These are phyloP conservation scores for Sedum album DNA, from an alignment of 164 flowering plant species.

Conservation along the genomic window DNA sequence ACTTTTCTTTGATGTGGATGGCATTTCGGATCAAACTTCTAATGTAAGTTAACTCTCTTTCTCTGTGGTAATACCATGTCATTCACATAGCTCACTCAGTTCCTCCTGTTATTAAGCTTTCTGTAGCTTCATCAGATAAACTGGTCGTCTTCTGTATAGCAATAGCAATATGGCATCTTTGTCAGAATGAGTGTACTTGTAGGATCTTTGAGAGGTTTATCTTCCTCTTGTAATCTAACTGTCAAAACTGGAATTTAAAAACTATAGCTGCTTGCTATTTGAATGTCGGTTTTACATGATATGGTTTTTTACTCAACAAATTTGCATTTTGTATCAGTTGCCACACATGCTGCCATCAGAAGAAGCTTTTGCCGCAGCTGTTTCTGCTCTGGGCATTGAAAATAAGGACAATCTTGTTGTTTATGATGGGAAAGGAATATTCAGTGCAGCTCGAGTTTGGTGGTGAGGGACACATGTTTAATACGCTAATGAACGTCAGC, in stretches of 20 bases:
- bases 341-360: slow-evolving; percentile 99
- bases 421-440: slow-evolving; percentile 96
- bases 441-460: slow-evolving; percentile 99
- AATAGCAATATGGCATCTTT: too few species aligned
- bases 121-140: too few species aligned
- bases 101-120: too few species aligned
- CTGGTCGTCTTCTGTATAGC: too few species aligned
- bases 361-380: slow-evolving; percentile 97
- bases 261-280: too few species aligned
- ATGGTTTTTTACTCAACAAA: background rate
- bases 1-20: slow-evolving; percentile 94
- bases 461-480: slow-evolving; percentile 47
- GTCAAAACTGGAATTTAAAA: too few species aligned
- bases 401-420: slow-evolving; percentile 88
- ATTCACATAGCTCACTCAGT: background rate
- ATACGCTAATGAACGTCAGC: too few species aligned
- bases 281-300: background rate
- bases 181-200: too few species aligned
- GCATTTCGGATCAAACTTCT: slow-evolving; percentile 70
- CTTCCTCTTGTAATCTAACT: too few species aligned
- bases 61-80: background rate
- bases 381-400: slow-evolving; percentile 81
- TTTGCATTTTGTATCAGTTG: slow-evolving; percentile 35
- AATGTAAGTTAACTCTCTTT: slow-evolving; percentile 48
- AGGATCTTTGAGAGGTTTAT: too few species aligned